Evolutionary conservation across 176 grass and related monocot genomes (phyloP).

Genomic region (Neostapfia colusana): DNA sequence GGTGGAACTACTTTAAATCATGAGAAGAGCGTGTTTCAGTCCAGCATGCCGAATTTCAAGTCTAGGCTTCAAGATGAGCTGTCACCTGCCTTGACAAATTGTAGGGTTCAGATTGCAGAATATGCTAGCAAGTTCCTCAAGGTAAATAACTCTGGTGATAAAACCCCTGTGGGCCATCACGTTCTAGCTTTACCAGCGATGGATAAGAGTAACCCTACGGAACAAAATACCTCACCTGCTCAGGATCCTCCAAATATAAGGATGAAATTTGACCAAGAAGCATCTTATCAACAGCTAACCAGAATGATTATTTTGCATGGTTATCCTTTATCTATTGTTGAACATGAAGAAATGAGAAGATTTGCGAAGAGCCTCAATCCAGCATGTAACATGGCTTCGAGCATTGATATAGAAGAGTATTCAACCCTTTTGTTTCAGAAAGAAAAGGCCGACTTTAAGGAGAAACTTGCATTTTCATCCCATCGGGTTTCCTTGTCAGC

Average conservation of each 20-base stretch:
- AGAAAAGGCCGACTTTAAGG: slow-evolving; percentile 36
- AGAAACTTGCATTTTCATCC: slow-evolving; percentile 38
- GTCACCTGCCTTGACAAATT: slow-evolving; percentile 49
- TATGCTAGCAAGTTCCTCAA: slow-evolving; percentile 37
- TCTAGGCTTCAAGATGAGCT: slow-evolving; percentile 39
- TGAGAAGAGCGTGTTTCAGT: slow-evolving; percentile 1
- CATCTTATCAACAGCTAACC: slow-evolving; percentile 36
- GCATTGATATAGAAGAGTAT: slow-evolving; percentile 37
- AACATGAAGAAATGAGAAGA: slow-evolving; percentile 46
- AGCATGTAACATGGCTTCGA: slow-evolving; percentile 41
- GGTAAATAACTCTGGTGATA: slow-evolving; percentile 8
- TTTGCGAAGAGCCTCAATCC: slow-evolving; percentile 41
- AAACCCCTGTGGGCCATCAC: slow-evolving; percentile 12
- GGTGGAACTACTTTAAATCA: background rate
- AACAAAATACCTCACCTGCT: slow-evolving; percentile 23
- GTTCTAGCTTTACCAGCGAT: slow-evolving; percentile 30
- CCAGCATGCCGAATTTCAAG: slow-evolving; percentile 33
- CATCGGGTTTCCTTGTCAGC: slow-evolving; percentile 40
- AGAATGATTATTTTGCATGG: slow-evolving; percentile 22
- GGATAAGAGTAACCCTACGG: background rate
- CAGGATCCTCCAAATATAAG: background rate
- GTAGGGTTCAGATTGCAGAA: slow-evolving; percentile 39
- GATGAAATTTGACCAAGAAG: slow-evolving; percentile 46
- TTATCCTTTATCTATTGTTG: slow-evolving; percentile 34
- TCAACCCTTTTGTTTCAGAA: slow-evolving; percentile 43